Conservation (phyloP, 1,284 basidiomycete genomes). For the Apiotrichum sp. region DNA sequence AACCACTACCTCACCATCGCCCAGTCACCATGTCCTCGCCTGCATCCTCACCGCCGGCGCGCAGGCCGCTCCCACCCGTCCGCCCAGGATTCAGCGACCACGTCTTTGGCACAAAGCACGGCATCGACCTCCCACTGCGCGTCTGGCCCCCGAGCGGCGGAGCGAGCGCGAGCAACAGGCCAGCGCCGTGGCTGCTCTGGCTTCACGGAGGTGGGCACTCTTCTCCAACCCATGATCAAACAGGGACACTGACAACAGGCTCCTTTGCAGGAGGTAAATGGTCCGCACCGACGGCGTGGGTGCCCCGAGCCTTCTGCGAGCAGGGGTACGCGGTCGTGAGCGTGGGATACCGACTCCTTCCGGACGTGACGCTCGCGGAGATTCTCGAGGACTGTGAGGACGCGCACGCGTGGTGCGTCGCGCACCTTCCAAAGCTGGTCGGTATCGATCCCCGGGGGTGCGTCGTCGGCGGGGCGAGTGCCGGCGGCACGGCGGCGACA, state of each 20-base stretch:
- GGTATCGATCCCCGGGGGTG: conserved; percentile 18
- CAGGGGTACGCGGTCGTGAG: conserved; percentile 28
- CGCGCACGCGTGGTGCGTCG: conserved; percentile 20
- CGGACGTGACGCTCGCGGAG: conserved; percentile 22
- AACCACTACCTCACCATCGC: too few species aligned
- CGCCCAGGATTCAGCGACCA: conserved; percentile 25
- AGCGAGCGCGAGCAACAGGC: neutral
- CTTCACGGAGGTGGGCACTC: conserved; percentile 17
- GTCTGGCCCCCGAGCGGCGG: conserved; percentile 20
- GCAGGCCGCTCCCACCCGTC: neutral
- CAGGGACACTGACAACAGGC: neutral
- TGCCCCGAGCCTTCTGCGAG: conserved; percentile 19
- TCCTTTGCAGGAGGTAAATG: neutral
- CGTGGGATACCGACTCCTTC: conserved; percentile 26
- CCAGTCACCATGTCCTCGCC: too few species aligned
- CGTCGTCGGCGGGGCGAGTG: conserved; percentile 22
- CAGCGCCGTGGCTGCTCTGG: conserved; percentile 15
- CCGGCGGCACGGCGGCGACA: neutral
- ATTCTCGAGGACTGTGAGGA: conserved; percentile 20
- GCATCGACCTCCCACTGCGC: conserved; percentile 25
- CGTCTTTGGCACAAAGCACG: conserved; percentile 21
- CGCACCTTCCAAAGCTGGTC: conserved; percentile 6
- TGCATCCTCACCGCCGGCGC: neutral
- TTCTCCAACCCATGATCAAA: neutral
- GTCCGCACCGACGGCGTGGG: conserved; percentile 17